A percentile compares a stretch with the other conserved stretches of the same genome.
These are phyloP conservation scores for Monosporascus sp. DNA, from an alignment of 2,329 filamentous ascomycete species.

Conservation along the genomic window DNA sequence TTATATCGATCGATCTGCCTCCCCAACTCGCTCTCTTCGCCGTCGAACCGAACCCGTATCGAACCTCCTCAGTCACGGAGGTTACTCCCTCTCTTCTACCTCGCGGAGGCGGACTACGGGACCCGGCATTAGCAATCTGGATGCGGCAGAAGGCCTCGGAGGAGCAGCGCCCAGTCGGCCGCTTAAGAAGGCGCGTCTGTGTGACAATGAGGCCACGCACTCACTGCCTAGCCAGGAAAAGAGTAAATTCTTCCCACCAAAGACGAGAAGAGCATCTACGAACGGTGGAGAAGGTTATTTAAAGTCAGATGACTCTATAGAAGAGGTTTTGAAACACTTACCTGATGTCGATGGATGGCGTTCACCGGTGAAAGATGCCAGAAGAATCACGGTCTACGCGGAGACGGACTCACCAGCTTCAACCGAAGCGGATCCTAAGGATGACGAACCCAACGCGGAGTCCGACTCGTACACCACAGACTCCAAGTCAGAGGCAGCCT, in stretches of 20 bases:
- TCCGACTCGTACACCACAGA: background rate
- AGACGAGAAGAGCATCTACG: slow-evolving; percentile 18
- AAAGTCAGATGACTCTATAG: slow-evolving; percentile 54
- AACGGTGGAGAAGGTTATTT: slow-evolving; percentile 38
- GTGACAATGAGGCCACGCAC: slow-evolving; percentile 35
- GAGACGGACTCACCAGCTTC: slow-evolving; percentile 29
- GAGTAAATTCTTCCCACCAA: slow-evolving; percentile 51
- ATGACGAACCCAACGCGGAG: slow-evolving; percentile 10
- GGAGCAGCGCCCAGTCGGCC: slow-evolving; percentile 31
- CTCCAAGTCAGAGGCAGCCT: background rate
- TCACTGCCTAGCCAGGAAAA: slow-evolving; percentile 31
- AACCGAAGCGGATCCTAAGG: slow-evolving; percentile 10
- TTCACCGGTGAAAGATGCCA: slow-evolving; percentile 28
- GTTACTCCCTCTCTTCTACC: slow-evolving; percentile 17
- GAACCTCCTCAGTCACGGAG: slow-evolving; percentile 33
- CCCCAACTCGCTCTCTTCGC: slow-evolving; percentile 38
- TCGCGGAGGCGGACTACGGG: slow-evolving; percentile 22
- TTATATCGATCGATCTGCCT: slow-evolving; percentile 23
- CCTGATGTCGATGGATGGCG: slow-evolving; percentile 50
- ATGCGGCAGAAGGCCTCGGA: slow-evolving; percentile 8
- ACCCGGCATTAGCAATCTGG: background rate
- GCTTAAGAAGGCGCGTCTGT: slow-evolving; percentile 54
- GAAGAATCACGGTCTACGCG: slow-evolving; percentile 40
- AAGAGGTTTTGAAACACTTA: slow-evolving; percentile 47
- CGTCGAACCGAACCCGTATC: slow-evolving; percentile 49